A percentile compares a stretch with the other conserved stretches of the same genome.
phyloP scores from a whole-genome alignment of 2,329 filamentous ascomycete species.

The Penicillium sp. region DNA sequence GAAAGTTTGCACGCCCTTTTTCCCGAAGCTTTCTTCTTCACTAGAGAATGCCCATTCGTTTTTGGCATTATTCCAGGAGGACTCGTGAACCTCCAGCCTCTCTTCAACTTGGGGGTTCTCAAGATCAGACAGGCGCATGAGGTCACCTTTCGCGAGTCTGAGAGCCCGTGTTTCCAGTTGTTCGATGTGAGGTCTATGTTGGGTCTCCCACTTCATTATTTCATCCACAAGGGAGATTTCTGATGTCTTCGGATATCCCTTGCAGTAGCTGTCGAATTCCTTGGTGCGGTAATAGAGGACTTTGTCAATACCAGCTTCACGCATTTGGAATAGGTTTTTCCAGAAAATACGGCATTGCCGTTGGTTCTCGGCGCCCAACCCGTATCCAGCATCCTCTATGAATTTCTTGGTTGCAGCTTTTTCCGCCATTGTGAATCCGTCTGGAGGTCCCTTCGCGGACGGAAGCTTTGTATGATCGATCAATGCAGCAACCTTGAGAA shows the following conservation, averaged over 20 bases:
- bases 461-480: conserved; percentile 11
- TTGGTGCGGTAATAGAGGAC: conserved; percentile 15
- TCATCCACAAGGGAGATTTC: conserved; percentile 9
- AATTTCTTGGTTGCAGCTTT: conserved; percentile 13
- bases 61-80: conserved; percentile 7
- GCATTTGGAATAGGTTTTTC: conserved; percentile 15
- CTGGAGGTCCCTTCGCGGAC: conserved; percentile 6
- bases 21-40: neutral
- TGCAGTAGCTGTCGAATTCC: conserved; percentile 16
- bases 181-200: conserved; percentile 10
- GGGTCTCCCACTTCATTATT: conserved; percentile 9
- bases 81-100: conserved; percentile 4
- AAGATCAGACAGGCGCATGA: neutral
- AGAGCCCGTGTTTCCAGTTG: conserved; percentile 11
- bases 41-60: conserved; percentile 5
- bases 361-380: conserved; percentile 9
- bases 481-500: conserved; percentile 10
- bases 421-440: conserved; percentile 15
- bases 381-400: conserved; percentile 11
- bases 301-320: conserved; percentile 6
- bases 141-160: neutral
- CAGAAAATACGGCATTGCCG: conserved; percentile 12
- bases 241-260: conserved; percentile 3
- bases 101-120: conserved; percentile 2
- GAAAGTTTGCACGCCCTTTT: neutral